Percentiles rank a stretch among this genome's conserved stretches.
Conservation (phyloP, 768 basidiomycete species). For the Mycena sanguinolenta region DNA sequence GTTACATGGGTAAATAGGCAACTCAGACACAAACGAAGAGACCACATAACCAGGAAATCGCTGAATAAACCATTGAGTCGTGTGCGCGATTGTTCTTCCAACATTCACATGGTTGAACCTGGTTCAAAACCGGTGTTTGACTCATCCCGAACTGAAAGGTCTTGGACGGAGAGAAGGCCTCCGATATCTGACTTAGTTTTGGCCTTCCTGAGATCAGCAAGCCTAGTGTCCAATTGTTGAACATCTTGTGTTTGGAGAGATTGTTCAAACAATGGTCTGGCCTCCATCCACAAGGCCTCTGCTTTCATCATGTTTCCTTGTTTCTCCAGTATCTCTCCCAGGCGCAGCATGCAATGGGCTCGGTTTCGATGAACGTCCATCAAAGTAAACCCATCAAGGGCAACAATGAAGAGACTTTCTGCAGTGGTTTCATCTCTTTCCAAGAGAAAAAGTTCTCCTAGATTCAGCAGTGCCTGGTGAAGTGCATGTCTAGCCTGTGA, state of each 20-base stretch:
- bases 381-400: background rate
- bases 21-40: too few relatives aligned
- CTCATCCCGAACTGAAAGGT: too few relatives aligned
- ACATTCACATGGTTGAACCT: too few relatives aligned
- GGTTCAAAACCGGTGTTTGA: too few relatives aligned
- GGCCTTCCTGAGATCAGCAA: background rate
- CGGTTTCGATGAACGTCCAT: conserved; percentile 3
- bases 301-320: background rate
- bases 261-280: background rate
- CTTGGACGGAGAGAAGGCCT: too few relatives aligned
- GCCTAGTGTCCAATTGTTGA: background rate
- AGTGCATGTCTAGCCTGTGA: background rate
- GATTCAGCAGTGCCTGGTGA: background rate
- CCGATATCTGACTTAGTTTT: too few relatives aligned
- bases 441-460: background rate
- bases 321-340: background rate
- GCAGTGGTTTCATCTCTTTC: background rate
- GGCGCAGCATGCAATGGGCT: background rate
- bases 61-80: too few relatives aligned
- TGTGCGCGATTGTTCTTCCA: too few relatives aligned
- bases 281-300: background rate
- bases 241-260: background rate
- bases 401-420: background rate
- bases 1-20: too few relatives aligned
- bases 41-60: too few relatives aligned